phyloP scores from a whole-genome alignment of 2,329 filamentous ascomycete genomes.

The Chaetomium strumarium region DNA sequence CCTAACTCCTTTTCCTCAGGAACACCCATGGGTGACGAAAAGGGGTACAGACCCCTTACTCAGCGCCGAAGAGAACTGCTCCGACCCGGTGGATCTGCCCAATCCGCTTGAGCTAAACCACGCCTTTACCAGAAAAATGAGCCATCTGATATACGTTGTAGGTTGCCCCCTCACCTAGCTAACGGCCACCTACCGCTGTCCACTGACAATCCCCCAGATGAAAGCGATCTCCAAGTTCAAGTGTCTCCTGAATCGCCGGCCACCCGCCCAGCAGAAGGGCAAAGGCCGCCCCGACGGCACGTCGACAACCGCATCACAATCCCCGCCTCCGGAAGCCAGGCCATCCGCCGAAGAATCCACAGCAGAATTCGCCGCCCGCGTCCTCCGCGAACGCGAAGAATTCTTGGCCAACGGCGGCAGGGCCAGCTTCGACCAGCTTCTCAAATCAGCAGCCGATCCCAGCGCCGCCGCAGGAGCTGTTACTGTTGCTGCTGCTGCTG shows the following conservation, averaged over 20 bases:
- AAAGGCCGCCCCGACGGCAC: neutral
- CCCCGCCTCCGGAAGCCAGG: constrained; percentile 19
- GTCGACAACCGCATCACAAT: neutral
- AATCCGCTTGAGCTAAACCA: constrained; percentile 86
- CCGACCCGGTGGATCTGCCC: constrained; percentile 70
- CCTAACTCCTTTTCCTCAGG: constrained; percentile 42
- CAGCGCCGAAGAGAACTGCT: constrained; percentile 78
- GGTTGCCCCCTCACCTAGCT: constrained; percentile 3
- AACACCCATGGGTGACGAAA: constrained; percentile 89
- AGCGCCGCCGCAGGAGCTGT: too few species aligned
- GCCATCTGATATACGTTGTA: constrained; percentile 77
- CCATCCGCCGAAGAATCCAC: constrained; percentile 26
- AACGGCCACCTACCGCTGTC: too few species aligned
- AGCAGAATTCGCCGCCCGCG: constrained; percentile 43
- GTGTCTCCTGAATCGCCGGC: constrained; percentile 45
- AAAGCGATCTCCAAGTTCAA: constrained; percentile 91
- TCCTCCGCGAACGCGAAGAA: constrained; percentile 43
- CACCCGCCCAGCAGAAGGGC: neutral
- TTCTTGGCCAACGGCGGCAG: constrained; percentile 29
- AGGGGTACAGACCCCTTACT: constrained; percentile 71
- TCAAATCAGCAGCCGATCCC: neutral
- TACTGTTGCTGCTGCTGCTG: too few species aligned
- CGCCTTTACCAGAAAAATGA: constrained; percentile 87
- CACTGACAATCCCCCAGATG: constrained; percentile 43
- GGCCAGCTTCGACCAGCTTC: constrained; percentile 4